phyloP scores from a whole-genome alignment of 305 asterid species.

The Fraxinus sp. region DNA sequence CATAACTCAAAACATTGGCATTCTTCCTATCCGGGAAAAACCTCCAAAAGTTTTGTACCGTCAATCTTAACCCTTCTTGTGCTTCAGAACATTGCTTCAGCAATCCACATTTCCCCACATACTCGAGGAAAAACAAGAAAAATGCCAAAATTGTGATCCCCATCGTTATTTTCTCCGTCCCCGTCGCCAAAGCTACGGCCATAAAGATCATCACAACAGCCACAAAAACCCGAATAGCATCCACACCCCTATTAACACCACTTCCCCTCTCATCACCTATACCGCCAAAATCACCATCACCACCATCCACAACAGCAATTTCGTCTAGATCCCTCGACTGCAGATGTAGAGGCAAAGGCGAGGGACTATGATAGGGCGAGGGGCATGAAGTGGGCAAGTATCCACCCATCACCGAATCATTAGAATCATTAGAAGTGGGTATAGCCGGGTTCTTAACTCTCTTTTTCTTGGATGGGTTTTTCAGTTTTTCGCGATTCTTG shows the following conservation, averaged over 20 bases:
- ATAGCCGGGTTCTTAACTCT: constrained; percentile 8
- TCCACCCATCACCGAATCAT: constrained; percentile 6
- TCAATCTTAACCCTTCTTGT: constrained; percentile 21
- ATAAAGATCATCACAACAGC: constrained; percentile 43
- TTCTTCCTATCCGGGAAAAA: constrained; percentile 20
- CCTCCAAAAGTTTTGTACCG: constrained; percentile 4
- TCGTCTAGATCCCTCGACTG: background rate
- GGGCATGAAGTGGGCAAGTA: constrained; percentile 4
- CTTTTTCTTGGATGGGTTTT: constrained; percentile 39
- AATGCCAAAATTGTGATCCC: constrained; percentile 70
- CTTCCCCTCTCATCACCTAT: constrained; percentile 10
- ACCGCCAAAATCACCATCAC: background rate
- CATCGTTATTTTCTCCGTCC: constrained; percentile 50
- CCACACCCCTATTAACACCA: constrained; percentile 5
- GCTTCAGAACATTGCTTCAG: constrained; percentile 22
- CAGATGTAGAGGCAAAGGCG: background rate
- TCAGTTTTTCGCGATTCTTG: constrained; percentile 62
- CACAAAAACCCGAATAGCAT: constrained; percentile 32
- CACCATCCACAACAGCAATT: background rate
- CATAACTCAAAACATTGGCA: background rate
- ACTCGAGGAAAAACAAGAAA: constrained; percentile 53
- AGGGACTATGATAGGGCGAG: background rate
- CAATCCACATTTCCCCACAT: constrained; percentile 29
- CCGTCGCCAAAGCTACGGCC: constrained; percentile 56
- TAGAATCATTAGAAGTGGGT: constrained; percentile 5